phyloP scores from a whole-genome alignment of 2,329 filamentous ascomycete genomes.

The Neurospora sp. region DNA sequence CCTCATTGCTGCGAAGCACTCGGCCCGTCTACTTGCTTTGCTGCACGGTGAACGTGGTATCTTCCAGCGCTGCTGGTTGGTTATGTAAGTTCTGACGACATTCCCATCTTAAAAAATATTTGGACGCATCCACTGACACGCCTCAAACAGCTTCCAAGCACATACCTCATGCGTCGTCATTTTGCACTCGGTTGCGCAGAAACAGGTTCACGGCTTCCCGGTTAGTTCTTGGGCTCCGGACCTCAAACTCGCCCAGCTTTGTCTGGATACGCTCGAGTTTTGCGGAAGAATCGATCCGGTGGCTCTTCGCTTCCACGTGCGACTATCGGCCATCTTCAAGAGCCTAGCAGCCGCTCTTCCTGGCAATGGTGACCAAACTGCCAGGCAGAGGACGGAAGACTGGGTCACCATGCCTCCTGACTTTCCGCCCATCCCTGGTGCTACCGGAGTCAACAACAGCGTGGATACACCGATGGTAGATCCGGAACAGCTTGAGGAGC shows the following conservation, averaged over 20 bases:
- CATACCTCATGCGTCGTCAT: conserved; percentile 22
- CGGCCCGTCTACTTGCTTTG: conserved; percentile 17
- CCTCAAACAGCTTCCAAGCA: conserved; percentile 19
- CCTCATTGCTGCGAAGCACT: conserved; percentile 18
- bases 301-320: conserved; percentile 11
- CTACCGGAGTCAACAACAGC: neutral
- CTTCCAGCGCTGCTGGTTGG: conserved; percentile 21
- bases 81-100: conserved; percentile 18
- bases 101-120: neutral
- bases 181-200: conserved; percentile 22
- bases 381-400: conserved; percentile 5
- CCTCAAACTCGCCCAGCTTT: conserved; percentile 17
- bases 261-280: conserved; percentile 15
- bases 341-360: neutral
- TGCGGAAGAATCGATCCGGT: conserved; percentile 11
- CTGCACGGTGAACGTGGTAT: conserved; percentile 15
- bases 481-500: neutral
- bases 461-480: neutral
- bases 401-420: conserved; percentile 7
- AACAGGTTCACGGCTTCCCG: conserved; percentile 19
- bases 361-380: neutral
- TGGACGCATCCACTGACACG: neutral
- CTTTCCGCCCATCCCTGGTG: neutral
- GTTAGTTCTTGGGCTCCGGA: conserved; percentile 18
- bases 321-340: conserved; percentile 10